Evolutionary conservation across 805 yeast genomes (phyloP), one percentile per base, ranked within the genome.

Genomic region (Myxozyma monticola): DNA sequence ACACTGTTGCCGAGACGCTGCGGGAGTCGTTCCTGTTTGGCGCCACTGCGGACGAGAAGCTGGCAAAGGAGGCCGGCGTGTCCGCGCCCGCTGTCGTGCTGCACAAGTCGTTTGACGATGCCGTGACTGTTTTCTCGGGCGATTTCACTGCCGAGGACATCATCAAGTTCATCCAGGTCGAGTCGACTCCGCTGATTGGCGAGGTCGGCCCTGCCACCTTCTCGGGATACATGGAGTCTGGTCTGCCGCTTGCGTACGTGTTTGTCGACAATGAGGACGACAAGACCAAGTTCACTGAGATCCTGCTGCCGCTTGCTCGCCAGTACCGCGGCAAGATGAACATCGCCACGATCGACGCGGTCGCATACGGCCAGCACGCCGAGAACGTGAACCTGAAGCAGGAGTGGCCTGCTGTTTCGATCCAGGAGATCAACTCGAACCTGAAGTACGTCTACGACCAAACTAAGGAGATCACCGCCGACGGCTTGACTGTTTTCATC

Each of bases 331-430:
- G 96, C 56, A 77, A 80, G 66, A 70, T 89, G 60, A 87, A 85
- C 75, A 83, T 93, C 69, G 96, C 86, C 60, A 95, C 91, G 71
- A 76, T 93, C 62, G 90, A 91, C 64, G 95, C 96, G 50, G 65
- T 75, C 48, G 73, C 73, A 63, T 93, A 73, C 67, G 96, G 96
- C 59, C 80, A 78, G 70, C 98, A 91, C 66, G 96, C 96, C 50
- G 84, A 79, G 65, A 80, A 81, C 71, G 78, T 93, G 68, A 88
- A 85, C 76, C 79, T 90, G 80, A 75, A 82, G 71, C 85, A 87
- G 65, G 80, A 82, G 63, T 84, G 85, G 79, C 99, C 99, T 69
- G 80, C 91, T 52, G 84, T 93, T 67, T 96, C 82, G 42, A 84
- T 91, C 60, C 97, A 91, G 71, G 86, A 88, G 65, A 65, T 80